Conservation (phyloP, 768 basidiomycete genomes). For the Serendipita vermifera region DNA sequence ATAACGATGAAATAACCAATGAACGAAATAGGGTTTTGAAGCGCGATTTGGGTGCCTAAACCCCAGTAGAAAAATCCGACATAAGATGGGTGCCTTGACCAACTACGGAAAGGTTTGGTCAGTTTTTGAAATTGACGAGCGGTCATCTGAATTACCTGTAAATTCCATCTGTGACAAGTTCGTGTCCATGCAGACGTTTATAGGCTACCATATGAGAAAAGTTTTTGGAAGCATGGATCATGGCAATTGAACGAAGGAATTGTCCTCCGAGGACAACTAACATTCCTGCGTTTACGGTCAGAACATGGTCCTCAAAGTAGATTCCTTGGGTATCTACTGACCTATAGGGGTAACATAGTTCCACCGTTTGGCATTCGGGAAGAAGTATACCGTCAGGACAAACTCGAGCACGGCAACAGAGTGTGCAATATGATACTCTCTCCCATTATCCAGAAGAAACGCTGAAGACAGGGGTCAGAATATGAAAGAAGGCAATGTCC, state of each 20-base stretch:
- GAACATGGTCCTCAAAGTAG: constrained; percentile 4
- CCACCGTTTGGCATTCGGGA: constrained; percentile 47
- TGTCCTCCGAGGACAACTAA: constrained; percentile 57
- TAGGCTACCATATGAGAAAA: constrained; percentile 85
- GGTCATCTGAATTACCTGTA: constrained; percentile 50
- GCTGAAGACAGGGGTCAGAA: constrained; percentile 36
- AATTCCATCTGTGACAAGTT: constrained; percentile 76
- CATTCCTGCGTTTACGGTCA: constrained; percentile 37
- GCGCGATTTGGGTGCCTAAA: constrained; percentile 77
- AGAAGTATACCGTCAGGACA: constrained; percentile 51
- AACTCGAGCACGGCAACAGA: constrained; percentile 68
- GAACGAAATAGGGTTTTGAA: constrained; percentile 75
- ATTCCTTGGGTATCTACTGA: constrained; percentile 22
- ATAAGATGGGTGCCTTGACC: constrained; percentile 91
- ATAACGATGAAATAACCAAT: constrained; percentile 51
- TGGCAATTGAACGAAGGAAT: constrained; percentile 70
- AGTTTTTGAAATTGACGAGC: constrained; percentile 13
- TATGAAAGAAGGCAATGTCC: constrained; percentile 7
- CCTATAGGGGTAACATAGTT: constrained; percentile 49
- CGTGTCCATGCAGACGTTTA: constrained; percentile 57
- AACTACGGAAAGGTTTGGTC: constrained; percentile 37
- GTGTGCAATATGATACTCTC: constrained; percentile 76
- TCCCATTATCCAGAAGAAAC: constrained; percentile 84
- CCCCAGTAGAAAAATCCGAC: constrained; percentile 98
- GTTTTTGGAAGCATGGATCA: constrained; percentile 88